Percentiles rank a stretch among this genome's conserved stretches.
phyloP scores from a whole-genome alignment of 495 filamentous ascomycete genomes.

The Daldinia concentrica region DNA sequence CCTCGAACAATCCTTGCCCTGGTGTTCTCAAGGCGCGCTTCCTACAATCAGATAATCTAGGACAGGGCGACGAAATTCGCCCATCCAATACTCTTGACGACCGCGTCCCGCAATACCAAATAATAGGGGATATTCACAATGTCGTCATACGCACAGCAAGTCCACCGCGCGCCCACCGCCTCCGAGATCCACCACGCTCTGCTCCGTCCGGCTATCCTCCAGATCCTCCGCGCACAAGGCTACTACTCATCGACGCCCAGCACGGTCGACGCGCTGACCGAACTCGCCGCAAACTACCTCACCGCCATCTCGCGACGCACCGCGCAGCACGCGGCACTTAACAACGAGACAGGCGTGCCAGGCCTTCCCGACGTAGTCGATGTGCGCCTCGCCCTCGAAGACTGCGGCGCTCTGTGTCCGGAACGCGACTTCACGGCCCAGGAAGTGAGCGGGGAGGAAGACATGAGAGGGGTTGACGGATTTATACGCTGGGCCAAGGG shows the following conservation, averaged over 20 bases:
- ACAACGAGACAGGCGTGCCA: slow-evolving; percentile 46
- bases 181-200: slow-evolving; percentile 64
- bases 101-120: too few species aligned
- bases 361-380: slow-evolving; percentile 69
- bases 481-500: slow-evolving; percentile 80
- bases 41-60: not conserved
- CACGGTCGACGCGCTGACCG: slow-evolving; percentile 79
- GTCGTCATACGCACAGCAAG: slow-evolving; percentile 9
- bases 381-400: slow-evolving; percentile 81
- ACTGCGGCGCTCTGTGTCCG: slow-evolving; percentile 74
- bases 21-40: not conserved
- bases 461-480: slow-evolving; percentile 74
- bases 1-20: not conserved
- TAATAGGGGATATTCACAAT: slow-evolving; percentile 5
- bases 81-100: too few species aligned
- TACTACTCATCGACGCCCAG: slow-evolving; percentile 78
- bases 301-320: slow-evolving; percentile 71
- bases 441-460: slow-evolving; percentile 63
- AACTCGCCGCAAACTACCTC: slow-evolving; percentile 79
- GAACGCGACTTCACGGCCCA: slow-evolving; percentile 41
- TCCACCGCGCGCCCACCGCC: slow-evolving; percentile 1
- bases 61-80: too few species aligned
- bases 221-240: slow-evolving; percentile 86
- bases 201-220: slow-evolving; percentile 80
- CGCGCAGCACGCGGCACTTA: slow-evolving; percentile 64